Evolutionary conservation across 768 basidiomycete genomes (phyloP), one percentile per base, ranked within the genome.

Genomic region (Mycena kentingensis): DNA sequence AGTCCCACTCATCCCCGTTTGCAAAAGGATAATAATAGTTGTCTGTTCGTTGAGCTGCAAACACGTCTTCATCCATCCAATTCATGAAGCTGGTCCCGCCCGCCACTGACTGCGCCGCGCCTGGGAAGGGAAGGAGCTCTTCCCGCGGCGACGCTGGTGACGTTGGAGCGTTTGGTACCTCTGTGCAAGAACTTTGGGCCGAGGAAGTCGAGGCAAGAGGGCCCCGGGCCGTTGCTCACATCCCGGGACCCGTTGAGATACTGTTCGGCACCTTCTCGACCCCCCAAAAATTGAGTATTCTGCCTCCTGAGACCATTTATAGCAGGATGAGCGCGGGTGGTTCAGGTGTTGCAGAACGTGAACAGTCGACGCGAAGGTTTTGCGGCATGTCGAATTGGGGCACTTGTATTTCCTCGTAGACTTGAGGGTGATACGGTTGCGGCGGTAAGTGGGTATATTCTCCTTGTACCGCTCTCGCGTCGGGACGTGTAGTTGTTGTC

Each of bases 21-120:
- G 60, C 50, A 54, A 68, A 74, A 19, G 67, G 71, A 49, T 69
- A 72, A 46, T 64, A 71, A 1, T 63, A 43, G 42, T 68, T 70
- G 2, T 53, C 19, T 16, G 25, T 42, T 11, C 65, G 26, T 22
- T 63, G n/a, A 1, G 46, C 22, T 4, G 65, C 55, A 55, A 61
- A 53, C 26, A 55, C 13, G 41, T 73, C 67, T 15, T 28, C 16
- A 34, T 67, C 34, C 39, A 72, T 69, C 12, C 50, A 19, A 25
- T 67, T 62, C 56, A 69, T 58, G 41, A 71, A 68, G 18, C 36
- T 18, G 11, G 8, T 37, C 36, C 36, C 36, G 18, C 36, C 36
- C 16, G 8, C 31, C 16, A 8, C 31, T 16, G 31, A 8, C 16
- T 8, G 10, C 31, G 31, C 31, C 31, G 31, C 31, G 31, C 31